Conservation (phyloP, 768 basidiomycete species). For the Boletus tomentosulus region DNA sequence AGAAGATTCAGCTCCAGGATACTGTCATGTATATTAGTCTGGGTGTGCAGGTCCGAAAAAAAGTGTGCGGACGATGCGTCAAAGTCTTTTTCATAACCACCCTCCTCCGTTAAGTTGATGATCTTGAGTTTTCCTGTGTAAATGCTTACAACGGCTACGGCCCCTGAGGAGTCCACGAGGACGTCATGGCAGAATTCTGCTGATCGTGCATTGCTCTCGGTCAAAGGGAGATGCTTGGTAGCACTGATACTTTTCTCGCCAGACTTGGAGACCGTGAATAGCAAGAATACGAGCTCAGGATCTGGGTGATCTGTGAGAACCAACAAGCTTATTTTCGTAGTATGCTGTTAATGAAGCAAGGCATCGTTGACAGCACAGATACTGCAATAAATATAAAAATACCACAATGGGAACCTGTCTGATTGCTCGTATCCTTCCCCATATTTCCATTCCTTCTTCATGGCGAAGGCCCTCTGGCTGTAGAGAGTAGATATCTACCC, state of each 20-base stretch:
- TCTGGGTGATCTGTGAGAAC: constrained; percentile 75
- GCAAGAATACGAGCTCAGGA: constrained; percentile 64
- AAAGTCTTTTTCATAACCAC: constrained; percentile 51
- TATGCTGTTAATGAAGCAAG: constrained; percentile 17
- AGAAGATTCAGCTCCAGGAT: constrained; percentile 67
- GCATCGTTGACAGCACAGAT: constrained; percentile 4
- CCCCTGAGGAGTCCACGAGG: constrained; percentile 60
- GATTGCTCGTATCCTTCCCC: constrained; percentile 61
- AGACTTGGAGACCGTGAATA: constrained; percentile 39
- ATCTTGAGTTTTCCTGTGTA: constrained; percentile 71
- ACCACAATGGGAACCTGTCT: constrained; percentile 55
- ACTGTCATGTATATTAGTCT: constrained; percentile 31
- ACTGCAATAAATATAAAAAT: constrained; percentile 18
- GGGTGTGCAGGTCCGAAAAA: background rate
- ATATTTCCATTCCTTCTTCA: constrained; percentile 60
- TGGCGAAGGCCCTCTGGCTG: constrained; percentile 54
- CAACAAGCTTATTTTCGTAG: constrained; percentile 44
- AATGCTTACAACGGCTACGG: constrained; percentile 56
- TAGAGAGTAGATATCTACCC: constrained; percentile 65
- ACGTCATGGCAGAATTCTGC: constrained; percentile 73
- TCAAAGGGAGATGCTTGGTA: constrained; percentile 48
- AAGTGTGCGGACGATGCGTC: constrained; percentile 55
- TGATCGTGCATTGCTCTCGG: constrained; percentile 52
- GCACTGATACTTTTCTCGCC: constrained; percentile 33
- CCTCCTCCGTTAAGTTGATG: constrained; percentile 48